Evolutionary conservation across 176 grass and related monocot species (phyloP).

Genomic region (Phragmites australis): DNA sequence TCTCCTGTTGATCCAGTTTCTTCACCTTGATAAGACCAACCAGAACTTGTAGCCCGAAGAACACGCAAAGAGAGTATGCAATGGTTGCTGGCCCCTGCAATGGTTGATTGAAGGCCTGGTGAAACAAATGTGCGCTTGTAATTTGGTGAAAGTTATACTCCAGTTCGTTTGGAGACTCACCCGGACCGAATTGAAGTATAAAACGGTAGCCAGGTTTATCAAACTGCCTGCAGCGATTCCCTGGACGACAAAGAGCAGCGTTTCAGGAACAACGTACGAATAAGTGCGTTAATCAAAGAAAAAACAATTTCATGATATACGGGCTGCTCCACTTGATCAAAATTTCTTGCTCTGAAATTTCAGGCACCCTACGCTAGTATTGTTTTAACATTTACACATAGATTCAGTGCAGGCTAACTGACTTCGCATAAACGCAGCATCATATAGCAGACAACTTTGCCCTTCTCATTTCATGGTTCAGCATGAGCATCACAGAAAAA

Average conservation of each 20-base stretch:
- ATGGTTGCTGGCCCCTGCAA: constrained; percentile 72
- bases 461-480: constrained; percentile 12
- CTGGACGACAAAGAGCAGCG: constrained; percentile 42
- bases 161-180: constrained; percentile 52
- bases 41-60: constrained; percentile 86
- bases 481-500: constrained; percentile 16
- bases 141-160: constrained; percentile 13
- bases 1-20: constrained; percentile 84
- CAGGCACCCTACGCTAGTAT: background rate
- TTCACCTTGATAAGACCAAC: constrained; percentile 84
- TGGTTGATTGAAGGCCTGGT: constrained; percentile 3
- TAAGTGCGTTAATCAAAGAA: background rate
- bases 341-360: background rate
- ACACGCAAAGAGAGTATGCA: constrained; percentile 60
- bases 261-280: constrained; percentile 37
- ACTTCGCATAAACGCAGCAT: background rate
- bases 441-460: constrained; percentile 14
- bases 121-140: constrained; percentile 21
- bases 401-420: background rate
- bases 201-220: constrained; percentile 82
- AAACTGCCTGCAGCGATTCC: constrained; percentile 87
- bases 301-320: constrained; percentile 12
- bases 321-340: background rate
- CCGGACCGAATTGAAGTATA: constrained; percentile 81
- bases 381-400: background rate